Evolutionary conservation across 2,329 filamentous ascomycete genomes (phyloP).

Genomic region (Hymenoscyphus salicellus): DNA sequence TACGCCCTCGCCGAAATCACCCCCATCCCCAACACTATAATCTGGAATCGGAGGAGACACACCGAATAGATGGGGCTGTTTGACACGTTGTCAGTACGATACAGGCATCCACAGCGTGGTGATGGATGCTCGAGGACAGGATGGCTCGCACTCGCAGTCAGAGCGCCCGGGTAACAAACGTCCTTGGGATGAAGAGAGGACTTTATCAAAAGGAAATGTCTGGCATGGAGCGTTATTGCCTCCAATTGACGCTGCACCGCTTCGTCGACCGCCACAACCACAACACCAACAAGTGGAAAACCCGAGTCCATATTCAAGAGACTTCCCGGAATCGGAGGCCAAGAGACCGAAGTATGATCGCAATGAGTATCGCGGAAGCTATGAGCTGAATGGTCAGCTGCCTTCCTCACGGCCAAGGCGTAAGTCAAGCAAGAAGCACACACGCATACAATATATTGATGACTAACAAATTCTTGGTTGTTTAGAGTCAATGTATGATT

Average conservation of each 20-base stretch:
- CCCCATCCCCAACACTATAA: neutral
- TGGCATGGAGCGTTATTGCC: conserved; percentile 28
- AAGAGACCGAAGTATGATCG: conserved; percentile 29
- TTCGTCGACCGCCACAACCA: conserved; percentile 19
- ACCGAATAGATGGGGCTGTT: conserved; percentile 35
- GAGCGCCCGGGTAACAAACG: conserved; percentile 30
- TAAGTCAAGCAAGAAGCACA: conserved; percentile 15
- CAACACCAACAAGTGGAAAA: conserved; percentile 14
- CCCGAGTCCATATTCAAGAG: conserved; percentile 17
- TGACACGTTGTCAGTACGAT: conserved; percentile 24
- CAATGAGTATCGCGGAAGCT: conserved; percentile 24
- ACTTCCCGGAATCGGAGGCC: conserved; percentile 18
- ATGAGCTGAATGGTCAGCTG: conserved; percentile 19
- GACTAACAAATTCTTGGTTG: conserved; percentile 16
- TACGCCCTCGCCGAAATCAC: conserved; percentile 9
- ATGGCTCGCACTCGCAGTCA: conserved; percentile 31
- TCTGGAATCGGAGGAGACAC: conserved; percentile 27
- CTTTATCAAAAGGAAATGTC: conserved; percentile 16
- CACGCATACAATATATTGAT: conserved; percentile 9
- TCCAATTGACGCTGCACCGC: conserved; percentile 27
- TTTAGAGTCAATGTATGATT: conserved; percentile 22
- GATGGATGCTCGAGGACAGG: conserved; percentile 34
- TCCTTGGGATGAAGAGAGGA: conserved; percentile 31
- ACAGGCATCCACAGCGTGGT: conserved; percentile 29
- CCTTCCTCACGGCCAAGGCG: conserved; percentile 18